A percentile compares a stretch with the other conserved stretches of the same genome.
Conservation (phyloP, 495 filamentous ascomycete genomes). For the Penicillium antarcticum region DNA sequence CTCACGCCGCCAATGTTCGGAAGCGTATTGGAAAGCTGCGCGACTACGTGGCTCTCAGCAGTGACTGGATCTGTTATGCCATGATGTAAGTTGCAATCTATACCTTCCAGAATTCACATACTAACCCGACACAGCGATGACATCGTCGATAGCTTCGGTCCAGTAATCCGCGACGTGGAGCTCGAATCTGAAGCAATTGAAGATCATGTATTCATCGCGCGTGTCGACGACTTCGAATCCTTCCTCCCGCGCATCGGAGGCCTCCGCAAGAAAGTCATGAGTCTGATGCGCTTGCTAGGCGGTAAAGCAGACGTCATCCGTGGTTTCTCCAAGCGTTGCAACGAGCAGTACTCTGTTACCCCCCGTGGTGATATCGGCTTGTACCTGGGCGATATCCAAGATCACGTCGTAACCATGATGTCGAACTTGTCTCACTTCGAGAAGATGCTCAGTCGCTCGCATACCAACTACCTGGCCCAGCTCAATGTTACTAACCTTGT, state of each 20-base stretch:
- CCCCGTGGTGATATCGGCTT: conserved; percentile 94
- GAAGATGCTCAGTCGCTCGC: conserved; percentile 93
- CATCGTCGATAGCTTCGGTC: conserved; percentile 93
- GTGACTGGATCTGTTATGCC: conserved; percentile 98
- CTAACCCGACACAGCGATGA: conserved; percentile 62
- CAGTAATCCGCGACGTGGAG: conserved; percentile 82
- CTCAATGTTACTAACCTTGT: conserved; percentile 85
- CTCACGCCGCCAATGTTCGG: conserved; percentile 82
- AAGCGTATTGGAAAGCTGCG: conserved; percentile 88
- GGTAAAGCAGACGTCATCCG: conserved; percentile 97
- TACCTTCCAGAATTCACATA: conserved; percentile 8
- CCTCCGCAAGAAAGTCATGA: conserved; percentile 91
- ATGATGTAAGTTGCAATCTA: conserved; percentile 68
- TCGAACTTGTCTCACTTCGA: conserved; percentile 92
- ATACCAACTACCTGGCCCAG: conserved; percentile 94
- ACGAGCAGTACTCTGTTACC: conserved; percentile 90
- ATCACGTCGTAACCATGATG: conserved; percentile 99
- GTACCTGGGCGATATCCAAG: conserved; percentile 95
- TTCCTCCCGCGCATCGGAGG: conserved; percentile 87
- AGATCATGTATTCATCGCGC: conserved; percentile 88
- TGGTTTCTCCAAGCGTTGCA: conserved; percentile 97
- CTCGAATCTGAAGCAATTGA: conserved; percentile 88
- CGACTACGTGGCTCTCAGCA: conserved; percentile 87
- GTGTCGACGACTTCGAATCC: conserved; percentile 78
- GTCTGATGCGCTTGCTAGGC: conserved; percentile 83